Evolutionary conservation across 768 basidiomycete species (phyloP).

Genomic region (Phylloporus scabripes): DNA sequence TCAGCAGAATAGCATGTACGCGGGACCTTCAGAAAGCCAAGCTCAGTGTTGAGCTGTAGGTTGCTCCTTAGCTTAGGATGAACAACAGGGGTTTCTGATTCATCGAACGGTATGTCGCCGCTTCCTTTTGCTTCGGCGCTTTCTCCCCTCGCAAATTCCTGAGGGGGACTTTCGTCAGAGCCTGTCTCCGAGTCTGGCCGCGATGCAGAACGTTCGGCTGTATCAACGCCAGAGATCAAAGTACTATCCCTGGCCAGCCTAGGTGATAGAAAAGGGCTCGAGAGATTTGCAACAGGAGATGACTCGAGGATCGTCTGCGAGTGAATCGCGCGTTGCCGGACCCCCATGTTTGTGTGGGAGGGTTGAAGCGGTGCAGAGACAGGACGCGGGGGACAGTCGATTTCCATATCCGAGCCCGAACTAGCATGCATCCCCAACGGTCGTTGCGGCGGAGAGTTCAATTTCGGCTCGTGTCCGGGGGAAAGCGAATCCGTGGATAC

Average conservation of each 20-base stretch:
- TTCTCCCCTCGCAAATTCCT: constrained; percentile 14
- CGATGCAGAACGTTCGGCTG: constrained; percentile 7
- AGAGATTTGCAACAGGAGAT: constrained; percentile 18
- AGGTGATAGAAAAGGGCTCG: constrained; percentile 12
- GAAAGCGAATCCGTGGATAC: constrained; percentile 17
- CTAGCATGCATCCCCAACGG: constrained; percentile 5
- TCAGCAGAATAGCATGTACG: not conserved
- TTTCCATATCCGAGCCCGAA: constrained; percentile 22
- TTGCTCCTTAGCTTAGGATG: not conserved
- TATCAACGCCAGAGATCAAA: constrained; percentile 3
- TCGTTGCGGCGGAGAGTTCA: constrained; percentile 2
- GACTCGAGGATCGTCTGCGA: constrained; percentile 7
- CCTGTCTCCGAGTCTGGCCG: constrained; percentile 9
- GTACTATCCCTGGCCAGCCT: not conserved
- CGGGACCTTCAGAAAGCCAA: not conserved
- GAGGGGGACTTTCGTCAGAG: constrained; percentile 13
- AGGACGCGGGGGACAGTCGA: constrained; percentile 20
- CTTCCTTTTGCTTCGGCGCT: constrained; percentile 10
- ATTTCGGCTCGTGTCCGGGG: constrained; percentile 4
- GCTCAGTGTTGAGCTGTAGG: constrained; percentile 3
- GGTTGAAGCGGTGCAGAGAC: constrained; percentile 18
- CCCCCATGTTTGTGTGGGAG: not conserved
- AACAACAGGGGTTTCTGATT: constrained; percentile 1
- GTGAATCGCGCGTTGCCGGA: not conserved
- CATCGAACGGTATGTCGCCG: constrained; percentile 6